Conservation (phyloP, 805 yeast genomes). For the Nakazawaea ernobii region DNA sequence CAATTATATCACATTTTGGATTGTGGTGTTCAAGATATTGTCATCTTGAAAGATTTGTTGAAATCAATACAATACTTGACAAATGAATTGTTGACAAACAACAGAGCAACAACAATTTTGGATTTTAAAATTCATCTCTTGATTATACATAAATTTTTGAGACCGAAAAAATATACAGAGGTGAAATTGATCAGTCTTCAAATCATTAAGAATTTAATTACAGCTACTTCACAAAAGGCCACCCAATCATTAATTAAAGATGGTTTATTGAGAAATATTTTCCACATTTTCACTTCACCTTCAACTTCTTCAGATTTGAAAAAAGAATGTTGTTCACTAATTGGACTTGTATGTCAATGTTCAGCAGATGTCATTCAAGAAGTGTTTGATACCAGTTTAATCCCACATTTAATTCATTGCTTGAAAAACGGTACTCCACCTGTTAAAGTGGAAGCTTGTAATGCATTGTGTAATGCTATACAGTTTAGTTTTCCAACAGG, state of each 20-base stretch:
- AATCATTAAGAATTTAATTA: conserved; percentile 11
- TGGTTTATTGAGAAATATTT: conserved; percentile 5
- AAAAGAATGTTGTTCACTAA: conserved; percentile 7
- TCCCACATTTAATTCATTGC: conserved; percentile 10
- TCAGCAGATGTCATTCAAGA: conserved; percentile 8
- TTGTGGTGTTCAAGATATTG: conserved; percentile 2
- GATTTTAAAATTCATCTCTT: conserved; percentile 9
- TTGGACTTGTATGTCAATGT: conserved; percentile 7
- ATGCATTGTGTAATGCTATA: conserved; percentile 11
- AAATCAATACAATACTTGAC: conserved; percentile 9
- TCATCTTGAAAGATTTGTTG: conserved; percentile 7
- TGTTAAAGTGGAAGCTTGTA: conserved; percentile 6
- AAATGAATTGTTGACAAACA: conserved; percentile 9
- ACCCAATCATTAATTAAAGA: conserved; percentile 1
- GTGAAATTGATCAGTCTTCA: conserved; percentile 4
- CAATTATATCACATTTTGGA: conserved; percentile 8
- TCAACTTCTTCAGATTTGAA: conserved; percentile 5
- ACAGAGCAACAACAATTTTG: conserved; percentile 1
- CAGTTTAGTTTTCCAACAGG: conserved; percentile 6
- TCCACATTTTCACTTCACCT: conserved; percentile 6
- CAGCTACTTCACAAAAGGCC: conserved; percentile 9
- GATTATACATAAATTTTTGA: conserved; percentile 7
- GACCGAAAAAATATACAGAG: neutral
- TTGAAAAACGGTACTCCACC: neutral
- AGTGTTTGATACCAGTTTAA: conserved; percentile 8